Base-by-base conservation (phyloP, 805 yeast species). In the Yarrowia divulgata region DNA sequence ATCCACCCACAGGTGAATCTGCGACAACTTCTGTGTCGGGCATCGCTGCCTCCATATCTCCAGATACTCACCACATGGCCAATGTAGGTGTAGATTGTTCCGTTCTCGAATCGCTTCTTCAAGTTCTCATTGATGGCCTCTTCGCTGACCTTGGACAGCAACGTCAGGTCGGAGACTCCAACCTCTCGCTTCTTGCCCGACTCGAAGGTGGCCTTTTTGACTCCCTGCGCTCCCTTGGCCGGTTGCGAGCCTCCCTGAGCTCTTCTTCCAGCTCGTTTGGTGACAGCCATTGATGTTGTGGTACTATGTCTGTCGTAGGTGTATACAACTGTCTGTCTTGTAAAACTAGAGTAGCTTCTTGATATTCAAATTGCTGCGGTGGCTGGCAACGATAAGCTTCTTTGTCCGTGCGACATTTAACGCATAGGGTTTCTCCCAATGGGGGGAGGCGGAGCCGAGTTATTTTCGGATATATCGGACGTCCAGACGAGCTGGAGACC, bases 141-240 rank as follows among this genome's bases (percentile, higher is more conserved):
- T 77, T 95, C 98, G 55, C 95, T 85, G 75, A 95, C 94, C 71
- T 89, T 90, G 35, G 97, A 89, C 71, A 95, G 83, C 67, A 95
- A 81, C 0, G 99, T 95, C 75, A 95, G 83, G 79, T 95, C 99
- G 52, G 97, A 89, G 9, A 95, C 98, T 67, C 99, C 99, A n/a
- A 95, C 98, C 79, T 95, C 98, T 78, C 93, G 91, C 84, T 91
- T 91, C 81, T 93, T 93, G 68, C 87, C 81, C 42, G 89, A 79
- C 74, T 95, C 98, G 77, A 93, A 95, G 63, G 92, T 90, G 14
- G 98, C 98, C 82, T 94, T 94, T 76, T 90, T 87, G 69, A 90
- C 88, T 48, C 81, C 88, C 29, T 85, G 87, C n/a, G 73, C 70
- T n/a, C 77, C 71, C 67, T 75, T 67, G 54, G 73, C 70, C 42